Evolutionary conservation across 208 protist species (phyloP), one percentile per base, ranked within the genome.

Genomic region (Crithidia expoeki): DNA sequence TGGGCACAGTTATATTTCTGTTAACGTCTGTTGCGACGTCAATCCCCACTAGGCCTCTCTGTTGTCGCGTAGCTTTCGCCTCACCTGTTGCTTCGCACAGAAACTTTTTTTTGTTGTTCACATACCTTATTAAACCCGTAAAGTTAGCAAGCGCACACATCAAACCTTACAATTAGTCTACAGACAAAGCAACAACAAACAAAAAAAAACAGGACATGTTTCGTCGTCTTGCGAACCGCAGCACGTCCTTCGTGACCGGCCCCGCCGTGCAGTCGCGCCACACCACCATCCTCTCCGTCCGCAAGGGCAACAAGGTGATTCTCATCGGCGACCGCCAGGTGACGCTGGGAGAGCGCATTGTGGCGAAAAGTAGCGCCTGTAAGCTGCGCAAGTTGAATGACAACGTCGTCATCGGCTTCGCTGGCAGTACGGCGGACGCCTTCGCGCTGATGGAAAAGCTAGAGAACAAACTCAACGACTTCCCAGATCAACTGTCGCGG

Each of bases 361-460:
- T 96, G 42, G 92, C 89, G 27, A 97, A 97, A 82, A 87, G 83
- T 58, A 94, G 76, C 73, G 85, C 90, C 30, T 85, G 85, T 74
- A 94, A 96, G 80, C 85, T 96, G 52, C 89, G 92, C 23, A 71
- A 79, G 63, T 80, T 93, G 38, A 85, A 81, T 46, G 85, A 90
- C 30, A 88, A 91, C 68, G 90, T 98, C 12, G 79, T 96, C 17
- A 89, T 96, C 42, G 96, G 97, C 52, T 98, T 98, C 68, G 95
- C 96, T 25, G 97, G 97, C 25, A 90, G 86, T 74, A 97, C 96
- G 19, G 97, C 96, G 5, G 97, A 98, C 62, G 96, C 94, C n/a
- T 92, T 98, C 25, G 94, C 97, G 23, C 76, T 98, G n/a, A 95
- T 98, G 86, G 97, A 98, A 73, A 95, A 95, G 69, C 80, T 98